phyloP scores from a whole-genome alignment of 352 stramenopile genomes.

The Pythium graminicola region DNA sequence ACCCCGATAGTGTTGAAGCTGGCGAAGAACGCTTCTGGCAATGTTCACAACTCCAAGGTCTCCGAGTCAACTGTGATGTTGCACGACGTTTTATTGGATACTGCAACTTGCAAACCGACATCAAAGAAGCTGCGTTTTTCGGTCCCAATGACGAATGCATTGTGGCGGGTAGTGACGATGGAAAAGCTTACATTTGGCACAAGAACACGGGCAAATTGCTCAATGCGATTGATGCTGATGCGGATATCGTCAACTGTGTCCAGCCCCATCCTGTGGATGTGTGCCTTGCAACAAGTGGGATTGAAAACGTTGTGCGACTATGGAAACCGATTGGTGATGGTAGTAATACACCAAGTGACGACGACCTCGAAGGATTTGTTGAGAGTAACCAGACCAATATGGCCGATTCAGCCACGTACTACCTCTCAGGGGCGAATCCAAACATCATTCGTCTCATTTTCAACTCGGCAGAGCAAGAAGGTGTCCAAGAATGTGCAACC shows the following conservation, averaged over 20 bases:
- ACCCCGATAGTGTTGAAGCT: background rate
- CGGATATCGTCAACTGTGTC: conserved; percentile 87
- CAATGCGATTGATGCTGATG: conserved; percentile 75
- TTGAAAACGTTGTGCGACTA: conserved; percentile 75
- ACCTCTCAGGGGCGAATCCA: conserved; percentile 36
- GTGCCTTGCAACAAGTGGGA: conserved; percentile 76
- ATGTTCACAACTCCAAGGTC: conserved; percentile 29
- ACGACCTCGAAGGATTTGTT: conserved; percentile 48
- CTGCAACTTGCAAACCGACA: conserved; percentile 86
- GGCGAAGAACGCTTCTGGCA: conserved; percentile 40
- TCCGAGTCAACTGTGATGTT: conserved; percentile 53
- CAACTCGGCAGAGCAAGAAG: conserved; percentile 48
- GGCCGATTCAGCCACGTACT: conserved; percentile 39
- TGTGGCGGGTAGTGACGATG: conserved; percentile 83
- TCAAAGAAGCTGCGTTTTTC: conserved; percentile 88
- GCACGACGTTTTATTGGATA: conserved; percentile 78
- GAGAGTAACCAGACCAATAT: conserved; percentile 64
- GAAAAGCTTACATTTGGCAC: conserved; percentile 81
- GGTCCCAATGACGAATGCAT: conserved; percentile 82
- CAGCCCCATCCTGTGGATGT: conserved; percentile 71
- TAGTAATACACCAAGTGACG: conserved; percentile 33
- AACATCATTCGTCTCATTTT: conserved; percentile 71
- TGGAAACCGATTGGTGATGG: conserved; percentile 54
- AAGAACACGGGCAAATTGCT: conserved; percentile 72
- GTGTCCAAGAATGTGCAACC: conserved; percentile 61